Evolutionary conservation across 495 filamentous ascomycete species (phyloP), one percentile per base, ranked within the genome.

Genomic region (Neohortaea acidophila): DNA sequence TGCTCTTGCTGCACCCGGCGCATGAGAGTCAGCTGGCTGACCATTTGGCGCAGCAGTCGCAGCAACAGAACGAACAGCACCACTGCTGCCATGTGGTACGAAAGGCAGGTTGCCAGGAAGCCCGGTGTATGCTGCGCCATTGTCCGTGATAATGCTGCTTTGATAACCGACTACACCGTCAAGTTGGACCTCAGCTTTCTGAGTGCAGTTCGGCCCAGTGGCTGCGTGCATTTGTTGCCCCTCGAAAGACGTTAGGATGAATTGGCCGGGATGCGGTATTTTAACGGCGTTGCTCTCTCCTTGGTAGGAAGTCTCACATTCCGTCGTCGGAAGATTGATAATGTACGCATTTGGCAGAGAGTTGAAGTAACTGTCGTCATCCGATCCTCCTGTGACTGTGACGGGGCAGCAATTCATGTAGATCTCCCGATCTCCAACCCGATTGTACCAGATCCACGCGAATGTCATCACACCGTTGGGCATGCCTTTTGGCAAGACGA

Each of bases 321-420:
- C 39, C 11, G 20, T 26, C 13, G 42, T 42, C 10, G 43, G 41
- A 21, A 78, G 56, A 36, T 80, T 79, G 38, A 74, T 73, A 3
- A 66, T 49, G 52, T 76, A 79, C 38, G 79, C 57, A 5, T 63
- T 54, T 0, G 77, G 77, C 27, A 68, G 60, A 2, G 22, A 21
- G 47, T 60, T 38, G 41, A 58, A 56, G 18, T 53, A 51, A 5
- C 42, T 38, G 2, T 30, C 33, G 12, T 43, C 45, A 31, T 46
- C 43, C 3, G 46, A 30, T 22, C 69, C 62, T 18, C 62, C 60
- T 13, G 56, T 64, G 44, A 77, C 64, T 14, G 57, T 64, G 34
- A 70, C 57, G 4, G 66, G 57, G 0, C 69, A 68, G 40, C 70
- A 76, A 51, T 69, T 70, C 65, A 72, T 71, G 53, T 73, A 77